A percentile compares a stretch with the other conserved stretches of the same genome.
phyloP scores from a whole-genome alignment of 2,329 filamentous ascomycete genomes.

The Chalara sp. region DNA sequence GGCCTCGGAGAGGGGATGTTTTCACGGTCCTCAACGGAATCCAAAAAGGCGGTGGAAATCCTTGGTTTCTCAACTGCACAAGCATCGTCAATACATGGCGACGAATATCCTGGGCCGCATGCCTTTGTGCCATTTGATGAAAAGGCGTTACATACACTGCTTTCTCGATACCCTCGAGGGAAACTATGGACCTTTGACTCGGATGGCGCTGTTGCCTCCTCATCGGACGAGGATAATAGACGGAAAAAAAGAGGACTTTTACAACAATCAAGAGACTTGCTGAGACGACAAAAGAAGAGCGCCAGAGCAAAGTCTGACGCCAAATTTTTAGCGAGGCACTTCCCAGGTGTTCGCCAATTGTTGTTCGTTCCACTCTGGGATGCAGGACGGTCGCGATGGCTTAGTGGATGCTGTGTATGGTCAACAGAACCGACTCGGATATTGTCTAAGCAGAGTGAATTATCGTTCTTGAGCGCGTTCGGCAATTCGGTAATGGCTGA shows the following conservation, averaged over 20 bases:
- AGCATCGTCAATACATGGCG: conserved; percentile 24
- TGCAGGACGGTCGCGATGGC: conserved; percentile 38
- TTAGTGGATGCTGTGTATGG: conserved; percentile 42
- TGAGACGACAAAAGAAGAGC: conserved; percentile 9
- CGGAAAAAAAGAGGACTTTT: conserved; percentile 1
- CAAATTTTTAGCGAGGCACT: conserved; percentile 29
- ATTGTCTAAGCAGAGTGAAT: conserved; percentile 30
- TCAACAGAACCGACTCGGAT: conserved; percentile 27
- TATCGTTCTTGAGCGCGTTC: conserved; percentile 34
- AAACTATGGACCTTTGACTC: conserved; percentile 41
- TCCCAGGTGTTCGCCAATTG: conserved; percentile 40
- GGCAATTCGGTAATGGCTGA: conserved; percentile 48
- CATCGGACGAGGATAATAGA: conserved; percentile 34
- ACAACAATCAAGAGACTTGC: conserved; percentile 6
- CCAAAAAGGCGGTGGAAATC: conserved; percentile 18
- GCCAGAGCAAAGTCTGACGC: conserved; percentile 21
- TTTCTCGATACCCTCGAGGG: conserved; percentile 38
- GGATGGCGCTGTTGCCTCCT: conserved; percentile 34
- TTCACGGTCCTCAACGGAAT: conserved; percentile 11
- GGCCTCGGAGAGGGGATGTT: conserved; percentile 7
- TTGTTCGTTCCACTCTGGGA: conserved; percentile 45
- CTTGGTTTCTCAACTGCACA: conserved; percentile 25
- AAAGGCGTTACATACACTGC: conserved; percentile 23
- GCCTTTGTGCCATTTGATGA: conserved; percentile 23
- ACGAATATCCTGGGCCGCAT: conserved; percentile 18